Evolutionary conservation across 805 yeast species (phyloP).

Genomic region (Metschnikowia santaceciliae): DNA sequence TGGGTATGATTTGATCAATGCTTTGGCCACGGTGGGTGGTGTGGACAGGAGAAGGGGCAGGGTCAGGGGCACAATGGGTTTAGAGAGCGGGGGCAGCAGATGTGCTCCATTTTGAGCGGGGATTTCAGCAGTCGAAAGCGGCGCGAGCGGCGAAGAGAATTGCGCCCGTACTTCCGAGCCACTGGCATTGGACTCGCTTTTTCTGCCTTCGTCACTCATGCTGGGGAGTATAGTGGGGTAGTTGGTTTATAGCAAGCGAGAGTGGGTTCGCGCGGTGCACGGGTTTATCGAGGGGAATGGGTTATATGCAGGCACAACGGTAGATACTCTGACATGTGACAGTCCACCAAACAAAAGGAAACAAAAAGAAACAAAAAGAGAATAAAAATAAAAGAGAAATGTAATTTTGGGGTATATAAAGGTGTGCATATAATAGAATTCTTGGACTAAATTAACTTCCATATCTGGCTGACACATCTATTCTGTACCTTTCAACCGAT

Average conservation of each 20-base stretch:
- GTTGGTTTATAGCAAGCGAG: conserved; percentile 3
- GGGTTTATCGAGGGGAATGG: too few relatives aligned
- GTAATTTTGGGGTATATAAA: too few relatives aligned
- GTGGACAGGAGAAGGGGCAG: conserved; percentile 85
- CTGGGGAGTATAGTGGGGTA: background rate
- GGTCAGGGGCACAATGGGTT: conserved; percentile 42
- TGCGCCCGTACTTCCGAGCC: conserved; percentile 27
- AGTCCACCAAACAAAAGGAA: too few relatives aligned
- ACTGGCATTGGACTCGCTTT: conserved; percentile 12
- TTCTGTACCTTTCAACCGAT: too few relatives aligned
- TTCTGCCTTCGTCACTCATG: conserved; percentile 14
- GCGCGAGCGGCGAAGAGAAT: conserved; percentile 16
- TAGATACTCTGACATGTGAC: too few relatives aligned
- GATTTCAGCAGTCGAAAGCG: background rate
- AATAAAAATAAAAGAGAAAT: too few relatives aligned
- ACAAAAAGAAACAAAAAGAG: too few relatives aligned
- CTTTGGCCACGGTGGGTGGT: conserved; percentile 86
- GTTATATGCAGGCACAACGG: too few relatives aligned
- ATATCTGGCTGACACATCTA: too few relatives aligned
- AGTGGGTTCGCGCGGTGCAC: background rate
- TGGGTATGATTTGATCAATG: conserved; percentile 80
- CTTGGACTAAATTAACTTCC: too few relatives aligned
- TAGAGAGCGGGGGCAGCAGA: background rate
- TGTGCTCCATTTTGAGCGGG: background rate
- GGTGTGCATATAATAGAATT: too few relatives aligned